phyloP scores from a whole-genome alignment of 352 stramenopile genomes.

The Globisporangium orthogonon region DNA sequence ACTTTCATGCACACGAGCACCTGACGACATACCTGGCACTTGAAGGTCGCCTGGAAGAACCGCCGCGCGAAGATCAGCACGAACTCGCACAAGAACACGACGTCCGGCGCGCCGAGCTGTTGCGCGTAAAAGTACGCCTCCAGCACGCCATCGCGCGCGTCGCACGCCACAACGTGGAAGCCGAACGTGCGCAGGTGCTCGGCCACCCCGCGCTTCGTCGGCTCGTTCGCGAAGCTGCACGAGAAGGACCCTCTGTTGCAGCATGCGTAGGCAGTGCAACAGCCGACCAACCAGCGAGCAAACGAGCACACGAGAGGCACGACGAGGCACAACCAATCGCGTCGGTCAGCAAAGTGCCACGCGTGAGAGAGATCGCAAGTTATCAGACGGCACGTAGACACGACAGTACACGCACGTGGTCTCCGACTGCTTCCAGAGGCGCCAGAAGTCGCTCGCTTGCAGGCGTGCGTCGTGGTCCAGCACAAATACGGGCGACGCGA shows the following conservation, averaged over 20 bases:
- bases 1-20: too few relatives aligned
- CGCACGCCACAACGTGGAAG: constrained; percentile 49
- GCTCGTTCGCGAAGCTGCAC: constrained; percentile 56
- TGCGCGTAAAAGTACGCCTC: constrained; percentile 68
- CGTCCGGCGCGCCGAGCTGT: constrained; percentile 33
- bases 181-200: constrained; percentile 33
- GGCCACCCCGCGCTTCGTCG: constrained; percentile 33
- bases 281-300: background rate
- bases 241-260: constrained; percentile 59
- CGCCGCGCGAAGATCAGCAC: constrained; percentile 57
- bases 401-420: constrained; percentile 43
- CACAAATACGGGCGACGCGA: constrained; percentile 51
- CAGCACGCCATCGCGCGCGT: constrained; percentile 50
- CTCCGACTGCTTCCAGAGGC: constrained; percentile 48
- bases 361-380: constrained; percentile 1
- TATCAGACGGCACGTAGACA: constrained; percentile 2
- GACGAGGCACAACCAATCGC: background rate
- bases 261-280: background rate
- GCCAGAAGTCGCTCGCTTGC: constrained; percentile 24
- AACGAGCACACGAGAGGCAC: background rate
- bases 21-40: constrained; percentile 46
- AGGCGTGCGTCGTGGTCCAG: constrained; percentile 23
- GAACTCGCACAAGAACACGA: constrained; percentile 68
- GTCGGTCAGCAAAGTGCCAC: constrained; percentile 11
- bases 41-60: constrained; percentile 85